These are phyloP conservation scores for Prunella vulgaris DNA, from an alignment of 257 asterid species.

Conservation along the genomic window DNA sequence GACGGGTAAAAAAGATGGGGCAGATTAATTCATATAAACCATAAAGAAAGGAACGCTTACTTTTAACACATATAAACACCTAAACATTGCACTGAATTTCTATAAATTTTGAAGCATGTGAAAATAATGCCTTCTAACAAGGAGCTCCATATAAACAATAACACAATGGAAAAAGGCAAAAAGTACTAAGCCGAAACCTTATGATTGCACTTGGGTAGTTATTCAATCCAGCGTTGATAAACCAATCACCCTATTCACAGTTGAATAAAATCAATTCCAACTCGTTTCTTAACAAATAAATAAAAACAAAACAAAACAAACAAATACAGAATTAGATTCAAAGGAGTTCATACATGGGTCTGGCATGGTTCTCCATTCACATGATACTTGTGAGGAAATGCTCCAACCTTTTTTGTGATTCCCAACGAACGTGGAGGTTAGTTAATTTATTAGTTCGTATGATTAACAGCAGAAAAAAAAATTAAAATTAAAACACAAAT, in stretches of 20 bases:
- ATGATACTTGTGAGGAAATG: constrained; percentile 72
- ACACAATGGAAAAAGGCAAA: not conserved
- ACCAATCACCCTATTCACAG: constrained; percentile 42
- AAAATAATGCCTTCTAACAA: not conserved
- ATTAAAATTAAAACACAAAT: not conserved
- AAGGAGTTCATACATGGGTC: constrained; percentile 57
- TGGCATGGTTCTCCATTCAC: constrained; percentile 57
- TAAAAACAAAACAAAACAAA: not conserved
- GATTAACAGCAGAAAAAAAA: not conserved
- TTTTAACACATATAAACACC: not conserved
- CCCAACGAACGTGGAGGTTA: not conserved
- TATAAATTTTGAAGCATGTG: not conserved
- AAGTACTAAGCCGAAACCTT: constrained; percentile 23
- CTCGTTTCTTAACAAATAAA: not conserved
- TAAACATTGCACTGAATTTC: not conserved
- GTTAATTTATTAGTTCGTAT: not conserved
- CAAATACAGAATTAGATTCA: not conserved
- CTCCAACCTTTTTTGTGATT: constrained; percentile 40
- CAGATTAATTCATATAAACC: not conserved
- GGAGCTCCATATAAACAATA: not conserved
- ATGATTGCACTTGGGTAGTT: constrained; percentile 12
- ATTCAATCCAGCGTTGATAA: constrained; percentile 22
- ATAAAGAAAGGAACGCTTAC: not conserved
- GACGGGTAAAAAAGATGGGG: not conserved
- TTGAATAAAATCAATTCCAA: not conserved